Conservation (phyloP, 2,329 filamentous ascomycete genomes). For the Pyricularia pennisetigena region DNA sequence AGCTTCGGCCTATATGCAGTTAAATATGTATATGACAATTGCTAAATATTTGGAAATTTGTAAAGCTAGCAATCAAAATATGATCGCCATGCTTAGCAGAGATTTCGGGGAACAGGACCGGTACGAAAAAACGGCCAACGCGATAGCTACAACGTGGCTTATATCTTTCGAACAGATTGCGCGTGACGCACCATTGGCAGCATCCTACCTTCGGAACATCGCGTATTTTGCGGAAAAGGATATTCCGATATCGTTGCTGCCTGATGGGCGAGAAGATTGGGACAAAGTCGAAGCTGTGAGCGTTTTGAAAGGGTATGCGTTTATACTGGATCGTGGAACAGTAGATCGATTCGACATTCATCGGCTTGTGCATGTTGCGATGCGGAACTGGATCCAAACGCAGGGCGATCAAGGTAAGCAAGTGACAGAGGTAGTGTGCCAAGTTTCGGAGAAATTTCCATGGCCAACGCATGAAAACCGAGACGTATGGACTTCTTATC, state of each 20-base stretch:
- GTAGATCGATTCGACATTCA: constrained; percentile 18
- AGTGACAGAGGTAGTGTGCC: constrained; percentile 7
- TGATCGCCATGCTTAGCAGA: constrained; percentile 9
- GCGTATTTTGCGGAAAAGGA: constrained; percentile 19
- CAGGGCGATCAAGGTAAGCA: constrained; percentile 7
- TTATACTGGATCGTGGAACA: constrained; percentile 16
- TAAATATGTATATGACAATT: neutral
- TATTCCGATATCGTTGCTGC: constrained; percentile 18
- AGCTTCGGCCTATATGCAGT: constrained; percentile 7
- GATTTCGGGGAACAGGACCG: constrained; percentile 9
- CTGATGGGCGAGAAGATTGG: constrained; percentile 9
- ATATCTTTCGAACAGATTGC: constrained; percentile 11
- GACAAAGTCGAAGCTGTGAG: constrained; percentile 12
- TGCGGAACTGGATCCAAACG: constrained; percentile 13
- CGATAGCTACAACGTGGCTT: constrained; percentile 11
- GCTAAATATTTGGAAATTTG: constrained; percentile 5
- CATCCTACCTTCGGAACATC: constrained; percentile 16
- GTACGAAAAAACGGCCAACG: constrained; percentile 6
- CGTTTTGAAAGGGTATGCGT: constrained; percentile 21
- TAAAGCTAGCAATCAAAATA: constrained; percentile 5
- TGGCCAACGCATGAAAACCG: constrained; percentile 9
- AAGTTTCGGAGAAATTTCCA: constrained; percentile 9
- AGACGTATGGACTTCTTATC: constrained; percentile 13
- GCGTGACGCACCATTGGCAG: too few relatives aligned
- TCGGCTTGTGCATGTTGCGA: constrained; percentile 19